Evolutionary conservation across 805 yeast species (phyloP), one percentile per base, ranked within the genome.

Genomic region (Priceomyces melissophilus): DNA sequence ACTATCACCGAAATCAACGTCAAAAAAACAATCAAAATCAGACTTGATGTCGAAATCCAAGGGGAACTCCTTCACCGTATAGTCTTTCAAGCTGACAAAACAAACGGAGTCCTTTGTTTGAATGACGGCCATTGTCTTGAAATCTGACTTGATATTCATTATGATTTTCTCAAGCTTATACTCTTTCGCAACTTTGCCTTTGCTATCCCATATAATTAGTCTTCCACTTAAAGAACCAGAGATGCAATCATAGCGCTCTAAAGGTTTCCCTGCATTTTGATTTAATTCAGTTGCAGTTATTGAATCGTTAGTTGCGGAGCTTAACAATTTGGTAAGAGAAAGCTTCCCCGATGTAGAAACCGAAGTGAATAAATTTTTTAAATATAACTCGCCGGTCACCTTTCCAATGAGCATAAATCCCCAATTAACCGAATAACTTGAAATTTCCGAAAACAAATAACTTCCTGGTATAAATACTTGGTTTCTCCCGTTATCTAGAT

Each of bases 381-480:
- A 42, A 39, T 50, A 55, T 3, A 69, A 35, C 6, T 53, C 60
- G 7, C 71, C 73, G 4, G 47, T 43, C 5, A 39, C 26, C 17
- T 54, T 58, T 17, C 67, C 65, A 30, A 59, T 51, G 2, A 61
- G 50, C 25, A 65, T 45, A 42, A 63, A 60, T 40, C 53, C 58
- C 69, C 69, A 65, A 45, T 57, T 62, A 7, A 65, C 43, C 14
- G 51, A 53, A 41, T 43, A 54, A 23, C 56, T 51, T 13, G 41
- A 32, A n/a, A 53, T 47, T 4, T 45, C 44, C 3, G 54, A 44
- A 23, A 47, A 46, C 16, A 46, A 30, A 27, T 39, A 41, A 42
- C 50, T 53, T 1, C 67, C 71, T 1, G 72, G 73, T 8, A 68
- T 60, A 34, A 55, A 67, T 17, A 66, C 57, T 45, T 66, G 73